Conservation (phyloP, 139 green algal species). For the Mesostigma viride region DNA sequence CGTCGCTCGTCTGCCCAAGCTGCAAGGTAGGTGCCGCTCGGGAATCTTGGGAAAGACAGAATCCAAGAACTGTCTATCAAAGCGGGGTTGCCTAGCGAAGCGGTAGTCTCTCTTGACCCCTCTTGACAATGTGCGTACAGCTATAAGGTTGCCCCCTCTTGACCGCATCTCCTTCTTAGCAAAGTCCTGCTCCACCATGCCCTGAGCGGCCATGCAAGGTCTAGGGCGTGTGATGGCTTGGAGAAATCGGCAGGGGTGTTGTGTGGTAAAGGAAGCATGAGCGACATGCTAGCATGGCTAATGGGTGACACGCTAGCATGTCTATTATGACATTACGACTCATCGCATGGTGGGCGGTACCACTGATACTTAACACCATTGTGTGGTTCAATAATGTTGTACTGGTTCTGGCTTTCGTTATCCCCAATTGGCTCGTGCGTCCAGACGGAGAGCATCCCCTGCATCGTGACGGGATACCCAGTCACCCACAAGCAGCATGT, state of each 20-base stretch:
- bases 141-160: not conserved
- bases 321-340: no score
- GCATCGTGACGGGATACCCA: slow-evolving; percentile 51
- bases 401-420: no score
- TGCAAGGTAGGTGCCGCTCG: slow-evolving; percentile 32
- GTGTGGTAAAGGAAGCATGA: no score
- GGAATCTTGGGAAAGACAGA: not conserved
- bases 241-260: no score
- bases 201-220: no score
- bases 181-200: no score
- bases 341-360: no score
- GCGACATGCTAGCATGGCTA: no score
- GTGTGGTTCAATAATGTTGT: no score
- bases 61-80: not conserved
- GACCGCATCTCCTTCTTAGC: not conserved
- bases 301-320: no score
- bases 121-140: not conserved
- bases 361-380: no score
- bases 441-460: slow-evolving; percentile 35
- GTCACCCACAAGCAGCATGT: slow-evolving; percentile 35
- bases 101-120: not conserved
- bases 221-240: no score
- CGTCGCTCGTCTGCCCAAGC: slow-evolving; percentile 47
- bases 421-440: not conserved
- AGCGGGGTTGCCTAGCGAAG: not conserved